Base-by-base conservation (phyloP, 805 yeast genomes). In the Teunomyces funiuensis region DNA sequence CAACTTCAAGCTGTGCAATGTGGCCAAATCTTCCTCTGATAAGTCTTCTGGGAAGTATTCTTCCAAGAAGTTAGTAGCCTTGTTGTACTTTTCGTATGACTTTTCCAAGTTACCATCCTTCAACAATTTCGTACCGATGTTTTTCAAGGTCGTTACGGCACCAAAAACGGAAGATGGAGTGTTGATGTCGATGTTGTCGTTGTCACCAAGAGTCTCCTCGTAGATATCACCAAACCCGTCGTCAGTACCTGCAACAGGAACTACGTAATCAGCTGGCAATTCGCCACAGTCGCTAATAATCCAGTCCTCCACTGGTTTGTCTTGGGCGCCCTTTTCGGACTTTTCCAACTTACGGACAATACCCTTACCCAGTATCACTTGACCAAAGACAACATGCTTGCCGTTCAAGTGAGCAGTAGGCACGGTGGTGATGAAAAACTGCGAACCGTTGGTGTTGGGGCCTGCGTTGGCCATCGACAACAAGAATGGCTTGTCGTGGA, bases 381-480 rank as follows among this genome's bases (percentile, higher is more conserved):
- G 80, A 48, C 99, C 99, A 61, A 93, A 93, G 2, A 93, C 98
- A 39, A 90, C 97, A 62, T 93, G 99, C 63, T 91, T 91, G 18
- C 91, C 95, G 60, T 93, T 91, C 51, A 93, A 77, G 65, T 91
- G 98, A 5, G 98, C 96, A 1, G 97, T 88, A 30, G 88, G 82
- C 2, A 81, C 93, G 2, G 97, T 88, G 19, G 99, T 91, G 55
- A 91, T 82, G 63, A 91, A 91, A 55, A 88, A 93, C 66, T 91
- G 98, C 2, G 97, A 88, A 1, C 98, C 98, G 59, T 93, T 93
- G 37, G 98, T 91, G 62, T 83, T 81, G 44, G 96, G 89, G 13
- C 98, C 98, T 4, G 97, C 87, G 59, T 91, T 91, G 43, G 99
- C 98, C 98, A 91, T 93, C 6, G 96, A 87, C 53, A 91, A 76